phyloP scores from a whole-genome alignment of 176 grass and related monocot species.

The Zizania latifolia region DNA sequence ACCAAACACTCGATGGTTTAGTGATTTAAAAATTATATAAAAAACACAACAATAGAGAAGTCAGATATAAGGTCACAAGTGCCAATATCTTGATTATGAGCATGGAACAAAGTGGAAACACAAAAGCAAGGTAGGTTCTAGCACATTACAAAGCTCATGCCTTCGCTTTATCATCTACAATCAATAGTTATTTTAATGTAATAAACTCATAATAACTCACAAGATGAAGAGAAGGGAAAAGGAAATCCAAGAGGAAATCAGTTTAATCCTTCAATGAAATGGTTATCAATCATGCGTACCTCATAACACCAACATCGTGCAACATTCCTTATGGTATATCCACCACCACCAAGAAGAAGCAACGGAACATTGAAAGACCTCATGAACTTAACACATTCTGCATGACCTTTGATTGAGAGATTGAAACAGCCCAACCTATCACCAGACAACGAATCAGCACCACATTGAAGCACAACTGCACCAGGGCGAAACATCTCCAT shows the following conservation, averaged over 20 bases:
- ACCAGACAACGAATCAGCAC: slow-evolving; percentile 79
- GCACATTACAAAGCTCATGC: neutral
- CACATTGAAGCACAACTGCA: slow-evolving; percentile 84
- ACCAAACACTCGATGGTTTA: neutral
- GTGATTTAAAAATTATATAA: too few species aligned
- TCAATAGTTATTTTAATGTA: neutral
- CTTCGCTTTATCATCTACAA: neutral
- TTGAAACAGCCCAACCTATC: slow-evolving; percentile 90
- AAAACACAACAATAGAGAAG: neutral
- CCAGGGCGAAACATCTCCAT: slow-evolving; percentile 83
- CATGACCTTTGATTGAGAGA: slow-evolving; percentile 79
- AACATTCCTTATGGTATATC: slow-evolving; percentile 94
- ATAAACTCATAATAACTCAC: neutral
- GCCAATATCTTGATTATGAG: neutral
- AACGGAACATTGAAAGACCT: slow-evolving; percentile 89
- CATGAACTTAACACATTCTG: slow-evolving; percentile 86
- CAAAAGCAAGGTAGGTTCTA: neutral
- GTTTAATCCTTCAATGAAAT: neutral
- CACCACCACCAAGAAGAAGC: too few species aligned
- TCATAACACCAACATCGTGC: slow-evolving; percentile 91
- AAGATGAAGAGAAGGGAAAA: neutral
- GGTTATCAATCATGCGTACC: slow-evolving; percentile 43
- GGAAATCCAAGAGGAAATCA: neutral
- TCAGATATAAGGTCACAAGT: neutral
- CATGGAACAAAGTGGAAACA: neutral